A percentile compares a stretch with the other conserved stretches of the same genome.
These are phyloP conservation scores for Blumeriella jaapii DNA, from an alignment of 2,329 filamentous ascomycete genomes.

Conservation along the genomic window DNA sequence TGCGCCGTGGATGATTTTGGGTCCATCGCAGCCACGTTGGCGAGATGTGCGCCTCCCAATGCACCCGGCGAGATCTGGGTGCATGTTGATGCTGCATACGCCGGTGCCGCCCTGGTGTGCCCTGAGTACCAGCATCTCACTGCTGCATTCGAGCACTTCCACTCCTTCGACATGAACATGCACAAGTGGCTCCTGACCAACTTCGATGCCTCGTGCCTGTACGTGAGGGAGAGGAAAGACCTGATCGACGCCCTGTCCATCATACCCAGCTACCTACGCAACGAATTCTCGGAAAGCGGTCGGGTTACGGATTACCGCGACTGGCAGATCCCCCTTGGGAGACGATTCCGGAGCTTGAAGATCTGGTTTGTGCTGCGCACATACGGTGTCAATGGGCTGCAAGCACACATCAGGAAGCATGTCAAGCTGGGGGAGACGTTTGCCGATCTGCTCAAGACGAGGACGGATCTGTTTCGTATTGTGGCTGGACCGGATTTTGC, in stretches of 20 bases:
- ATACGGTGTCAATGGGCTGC: constrained; percentile 69
- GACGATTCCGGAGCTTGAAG: constrained; percentile 80
- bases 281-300: constrained; percentile 67
- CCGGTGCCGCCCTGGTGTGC: constrained; percentile 71
- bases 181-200: constrained; percentile 96
- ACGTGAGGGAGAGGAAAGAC: constrained; percentile 61
- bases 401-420: constrained; percentile 58
- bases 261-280: constrained; percentile 71
- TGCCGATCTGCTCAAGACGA: constrained; percentile 41
- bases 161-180: constrained; percentile 91
- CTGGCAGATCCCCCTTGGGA: constrained; percentile 90
- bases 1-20: constrained; percentile 77
- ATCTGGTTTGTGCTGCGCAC: constrained; percentile 88
- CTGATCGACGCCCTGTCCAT: constrained; percentile 73
- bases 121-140: constrained; percentile 68
- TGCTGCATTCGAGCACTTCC: constrained; percentile 51
- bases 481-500: constrained; percentile 66
- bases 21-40: constrained; percentile 25
- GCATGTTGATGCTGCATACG: constrained; percentile 89
- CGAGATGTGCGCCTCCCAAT: constrained; percentile 30
- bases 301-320: constrained; percentile 91
- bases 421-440: constrained; percentile 62
- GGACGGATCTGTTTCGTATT: constrained; percentile 64
- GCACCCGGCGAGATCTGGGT: constrained; percentile 59
- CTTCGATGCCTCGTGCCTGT: constrained; percentile 77